Base-by-base conservation (phyloP, 805 yeast species). In the Cyberlindnera lachancei region DNA sequence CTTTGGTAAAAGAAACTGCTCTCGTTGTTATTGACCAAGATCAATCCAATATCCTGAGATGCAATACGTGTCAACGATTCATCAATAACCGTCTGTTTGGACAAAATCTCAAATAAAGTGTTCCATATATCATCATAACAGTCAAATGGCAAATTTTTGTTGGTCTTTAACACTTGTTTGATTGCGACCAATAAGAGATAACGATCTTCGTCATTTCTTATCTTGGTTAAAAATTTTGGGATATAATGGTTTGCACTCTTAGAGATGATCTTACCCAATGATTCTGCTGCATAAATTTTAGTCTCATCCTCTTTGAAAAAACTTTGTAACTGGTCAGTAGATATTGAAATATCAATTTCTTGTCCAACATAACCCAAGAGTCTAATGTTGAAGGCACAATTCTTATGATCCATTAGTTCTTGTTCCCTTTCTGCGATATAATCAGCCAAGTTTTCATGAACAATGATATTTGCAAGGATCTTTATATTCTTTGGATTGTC, bases 311-410 rank as follows among this genome's bases (percentile, higher is more conserved):
- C 50, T 4, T 50, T 45, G 37, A 66, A 48, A 36, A 57, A 45
- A 14, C 34, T 37, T 42, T 54, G 51, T 42, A 75, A 50, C 13
- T 64, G 56, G 2, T 53, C 59, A 18, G 68, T 43, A 4, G 59
- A 50, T 15, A 61, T 42, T 5, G 53, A 46, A 23, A 67, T 42
- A 21, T 52, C 53, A 34, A 48, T 42, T 6, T 52, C 36, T 34
- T 59, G 57, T n/a, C 72, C 68, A 19, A 71, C 57, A 36, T 65
- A 64, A 5, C 79, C 82, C 31, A 76, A 48, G 24, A 69, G 68
- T 23, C 64, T 65, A 25, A 61, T 50, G 27, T 56, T 55, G 43
- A 65, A 68, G 1, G 58, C 38, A 12, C 54, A 32, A 23, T 50
- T 38, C 18, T 35, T 31, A 12, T 36, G 45, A 3, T 30, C 18